phyloP scores from a whole-genome alignment of 2,329 filamentous ascomycete genomes.

The Aspergillus sp. region DNA sequence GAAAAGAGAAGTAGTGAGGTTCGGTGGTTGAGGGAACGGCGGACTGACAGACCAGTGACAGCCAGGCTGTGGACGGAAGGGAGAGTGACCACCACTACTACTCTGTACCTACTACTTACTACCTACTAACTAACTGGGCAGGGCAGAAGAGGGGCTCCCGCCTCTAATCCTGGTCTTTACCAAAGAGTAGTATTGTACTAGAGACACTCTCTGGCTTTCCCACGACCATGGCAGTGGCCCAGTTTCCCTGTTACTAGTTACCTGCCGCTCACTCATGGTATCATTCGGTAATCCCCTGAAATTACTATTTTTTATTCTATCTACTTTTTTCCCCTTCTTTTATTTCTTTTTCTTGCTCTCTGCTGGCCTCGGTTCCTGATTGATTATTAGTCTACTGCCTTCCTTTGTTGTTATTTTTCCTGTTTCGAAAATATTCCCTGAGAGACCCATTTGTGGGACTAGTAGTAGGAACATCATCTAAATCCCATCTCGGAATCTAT shows the following conservation, averaged over 20 bases:
- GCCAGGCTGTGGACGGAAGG: background rate
- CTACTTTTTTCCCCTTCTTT: no score
- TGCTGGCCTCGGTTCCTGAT: background rate
- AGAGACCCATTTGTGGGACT: background rate
- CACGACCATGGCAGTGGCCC: background rate
- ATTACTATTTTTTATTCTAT: background rate
- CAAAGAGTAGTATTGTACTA: background rate
- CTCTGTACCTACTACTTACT: no score
- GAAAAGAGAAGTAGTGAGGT: conserved; percentile 1
- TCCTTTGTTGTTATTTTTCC: background rate
- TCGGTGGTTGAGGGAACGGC: no score
- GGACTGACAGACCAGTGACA: background rate
- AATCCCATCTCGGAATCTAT: background rate
- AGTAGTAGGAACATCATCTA: background rate
- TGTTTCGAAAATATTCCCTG: background rate
- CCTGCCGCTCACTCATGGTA: background rate
- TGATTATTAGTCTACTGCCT: background rate
- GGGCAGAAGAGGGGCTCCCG: conserved; percentile 6
- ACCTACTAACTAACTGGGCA: background rate
- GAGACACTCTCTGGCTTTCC: no score
- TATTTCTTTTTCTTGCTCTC: background rate
- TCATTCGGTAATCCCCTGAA: background rate
- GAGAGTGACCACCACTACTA: background rate
- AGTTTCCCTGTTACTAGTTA: background rate
- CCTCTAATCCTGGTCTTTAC: conserved; percentile 1